Conservation (phyloP, 805 yeast genomes). For the Suhomyces tanzawaensis region DNA sequence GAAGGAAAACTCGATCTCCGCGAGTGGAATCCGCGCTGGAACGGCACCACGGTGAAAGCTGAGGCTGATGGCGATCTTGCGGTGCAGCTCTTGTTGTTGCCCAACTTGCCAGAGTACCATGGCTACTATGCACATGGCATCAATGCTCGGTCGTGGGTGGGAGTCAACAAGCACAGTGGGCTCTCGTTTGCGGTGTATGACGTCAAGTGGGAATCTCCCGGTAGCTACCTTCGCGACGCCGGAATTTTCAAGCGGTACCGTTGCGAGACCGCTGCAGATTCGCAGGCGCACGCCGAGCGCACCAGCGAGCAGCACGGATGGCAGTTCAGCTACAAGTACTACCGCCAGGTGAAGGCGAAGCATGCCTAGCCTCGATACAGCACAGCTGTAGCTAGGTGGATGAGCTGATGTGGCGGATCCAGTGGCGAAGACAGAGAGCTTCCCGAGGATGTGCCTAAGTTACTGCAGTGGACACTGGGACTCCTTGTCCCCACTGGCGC, state of each 20-base stretch:
- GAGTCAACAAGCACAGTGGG: slow-evolving; percentile 65
- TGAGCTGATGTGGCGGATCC: too few relatives aligned
- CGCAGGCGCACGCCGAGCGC: slow-evolving; percentile 8
- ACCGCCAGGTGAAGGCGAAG: slow-evolving; percentile 27
- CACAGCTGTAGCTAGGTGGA: too few relatives aligned
- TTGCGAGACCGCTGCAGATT: slow-evolving; percentile 24
- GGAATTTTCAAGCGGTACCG: slow-evolving; percentile 28
- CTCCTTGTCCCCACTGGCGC: too few relatives aligned
- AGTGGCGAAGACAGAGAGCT: too few relatives aligned
- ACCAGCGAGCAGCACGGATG: slow-evolving; percentile 26
- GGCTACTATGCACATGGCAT: slow-evolving; percentile 70
- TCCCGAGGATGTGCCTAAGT: too few relatives aligned
- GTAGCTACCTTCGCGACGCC: slow-evolving; percentile 27
- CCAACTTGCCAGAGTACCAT: slow-evolving; percentile 59
- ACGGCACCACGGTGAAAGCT: slow-evolving; percentile 17
- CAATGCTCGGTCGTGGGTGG: slow-evolving; percentile 70
- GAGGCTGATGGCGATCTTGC: slow-evolving; percentile 47
- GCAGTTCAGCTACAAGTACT: slow-evolving; percentile 30
- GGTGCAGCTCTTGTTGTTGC: slow-evolving; percentile 62
- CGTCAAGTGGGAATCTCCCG: slow-evolving; percentile 48
- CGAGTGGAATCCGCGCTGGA: slow-evolving; percentile 35
- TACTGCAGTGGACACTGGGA: too few relatives aligned
- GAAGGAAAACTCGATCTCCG: slow-evolving; percentile 31
- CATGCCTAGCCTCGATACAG: too few relatives aligned
- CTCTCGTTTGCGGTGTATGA: slow-evolving; percentile 62